Evolutionary conservation across 495 filamentous ascomycete species (phyloP).

Genomic region (Annulohypoxylon nitens): DNA sequence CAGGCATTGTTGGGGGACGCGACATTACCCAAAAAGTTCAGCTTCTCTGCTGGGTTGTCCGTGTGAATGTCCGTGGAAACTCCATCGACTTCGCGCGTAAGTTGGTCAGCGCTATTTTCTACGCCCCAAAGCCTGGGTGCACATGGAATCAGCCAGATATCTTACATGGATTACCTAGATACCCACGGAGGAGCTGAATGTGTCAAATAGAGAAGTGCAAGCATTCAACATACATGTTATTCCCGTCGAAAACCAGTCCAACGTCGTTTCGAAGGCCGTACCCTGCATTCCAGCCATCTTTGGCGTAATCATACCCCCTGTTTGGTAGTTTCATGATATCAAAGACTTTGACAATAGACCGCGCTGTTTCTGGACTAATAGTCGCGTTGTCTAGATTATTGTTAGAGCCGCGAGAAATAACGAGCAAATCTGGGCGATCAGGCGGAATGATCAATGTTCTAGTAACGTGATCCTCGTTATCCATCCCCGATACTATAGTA

Average conservation of each 20-base stretch:
- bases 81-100: slow-evolving; percentile 59
- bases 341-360: slow-evolving; percentile 76
- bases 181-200: neutral
- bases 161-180: neutral
- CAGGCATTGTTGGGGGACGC: slow-evolving; percentile 62
- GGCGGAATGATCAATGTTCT: slow-evolving; percentile 70
- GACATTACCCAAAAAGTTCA: slow-evolving; percentile 77
- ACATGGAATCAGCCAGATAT: slow-evolving; percentile 64
- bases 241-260: slow-evolving; percentile 65
- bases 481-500: slow-evolving; percentile 71
- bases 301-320: slow-evolving; percentile 58
- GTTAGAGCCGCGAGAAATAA: slow-evolving; percentile 74
- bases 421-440: slow-evolving; percentile 61
- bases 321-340: slow-evolving; percentile 59
- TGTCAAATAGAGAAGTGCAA: neutral
- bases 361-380: slow-evolving; percentile 61
- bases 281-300: slow-evolving; percentile 70
- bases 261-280: slow-evolving; percentile 82
- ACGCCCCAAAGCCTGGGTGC: slow-evolving; percentile 70
- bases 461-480: slow-evolving; percentile 68
- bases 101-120: slow-evolving; percentile 77
- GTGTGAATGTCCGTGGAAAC: slow-evolving; percentile 69
- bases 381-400: slow-evolving; percentile 70
- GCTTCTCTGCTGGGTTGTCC: slow-evolving; percentile 80
- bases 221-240: slow-evolving; percentile 42